Evolutionary conservation across 1,139 yeast genomes (phyloP).

Genomic region (Hansenula sp.): DNA sequence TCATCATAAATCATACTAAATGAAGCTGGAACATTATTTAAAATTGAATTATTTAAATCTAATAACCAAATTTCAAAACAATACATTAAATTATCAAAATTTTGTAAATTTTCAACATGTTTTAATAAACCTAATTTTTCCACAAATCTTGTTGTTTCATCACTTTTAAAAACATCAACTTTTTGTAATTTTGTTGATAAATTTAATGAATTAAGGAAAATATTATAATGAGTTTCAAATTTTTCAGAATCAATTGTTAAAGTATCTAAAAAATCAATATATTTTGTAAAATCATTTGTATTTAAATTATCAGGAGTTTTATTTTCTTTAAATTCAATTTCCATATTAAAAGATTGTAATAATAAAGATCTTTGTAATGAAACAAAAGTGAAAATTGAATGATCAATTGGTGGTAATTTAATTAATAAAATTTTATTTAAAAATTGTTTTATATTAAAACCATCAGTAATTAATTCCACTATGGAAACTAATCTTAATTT

Average conservation of each 20-base stretch:
- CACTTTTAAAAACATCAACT: conserved; percentile 9
- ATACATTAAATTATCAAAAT: conserved; percentile 16
- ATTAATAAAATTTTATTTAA: conserved; percentile 7
- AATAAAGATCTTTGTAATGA: conserved; percentile 1
- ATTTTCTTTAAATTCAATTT: not conserved
- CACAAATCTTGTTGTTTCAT: conserved; percentile 2
- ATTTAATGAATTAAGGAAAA: conserved; percentile 11
- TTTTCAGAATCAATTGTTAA: not conserved
- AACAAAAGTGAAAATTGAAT: conserved; percentile 8
- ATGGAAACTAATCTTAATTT: conserved; percentile 2
- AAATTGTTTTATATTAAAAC: conserved; percentile 6
- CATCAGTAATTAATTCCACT: conserved; percentile 3
- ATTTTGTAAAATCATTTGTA: not conserved
- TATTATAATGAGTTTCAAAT: conserved; percentile 7
- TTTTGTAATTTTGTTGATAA: conserved; percentile 9
- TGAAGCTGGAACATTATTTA: conserved; percentile 5
- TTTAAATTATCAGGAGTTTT: not conserved
- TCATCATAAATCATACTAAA: conserved; percentile 7
- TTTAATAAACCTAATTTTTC: conserved; percentile 1
- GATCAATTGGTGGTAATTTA: conserved; percentile 1
- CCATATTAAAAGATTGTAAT: conserved; percentile 1
- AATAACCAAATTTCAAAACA: conserved; percentile 15
- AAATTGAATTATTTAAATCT: conserved; percentile 16
- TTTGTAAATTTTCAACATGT: conserved; percentile 10
- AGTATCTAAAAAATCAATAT: not conserved